Percentiles rank a stretch among this genome's conserved stretches.
These are phyloP conservation scores for Exidia glandulosa DNA, from an alignment of 768 basidiomycete genomes.

Conservation along the genomic window DNA sequence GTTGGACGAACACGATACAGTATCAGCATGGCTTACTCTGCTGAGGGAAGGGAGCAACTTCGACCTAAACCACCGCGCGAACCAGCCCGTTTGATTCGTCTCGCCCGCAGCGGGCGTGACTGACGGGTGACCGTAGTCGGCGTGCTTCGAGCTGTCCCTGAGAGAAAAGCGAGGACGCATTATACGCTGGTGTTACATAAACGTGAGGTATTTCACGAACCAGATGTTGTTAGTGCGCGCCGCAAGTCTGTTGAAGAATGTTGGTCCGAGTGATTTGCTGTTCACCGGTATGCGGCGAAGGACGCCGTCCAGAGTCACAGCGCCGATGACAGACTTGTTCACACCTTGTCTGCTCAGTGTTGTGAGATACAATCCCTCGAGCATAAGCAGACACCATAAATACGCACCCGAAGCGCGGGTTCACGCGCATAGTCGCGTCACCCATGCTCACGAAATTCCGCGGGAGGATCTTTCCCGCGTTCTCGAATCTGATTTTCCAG, in stretches of 20 bases:
- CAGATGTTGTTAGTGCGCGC: not conserved
- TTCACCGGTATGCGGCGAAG: not conserved
- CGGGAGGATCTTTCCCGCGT: conserved; percentile 14
- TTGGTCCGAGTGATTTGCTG: not conserved
- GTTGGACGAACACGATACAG: too few relatives aligned
- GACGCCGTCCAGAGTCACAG: conserved; percentile 10
- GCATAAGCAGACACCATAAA: not conserved
- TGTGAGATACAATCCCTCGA: not conserved
- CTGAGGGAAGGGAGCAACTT: not conserved
- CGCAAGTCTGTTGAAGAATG: not conserved
- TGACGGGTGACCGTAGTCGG: not conserved
- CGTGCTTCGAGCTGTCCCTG: not conserved
- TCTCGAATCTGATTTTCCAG: conserved; percentile 17
- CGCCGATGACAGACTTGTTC: conserved; percentile 12
- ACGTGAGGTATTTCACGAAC: not conserved
- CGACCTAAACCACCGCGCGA: not conserved
- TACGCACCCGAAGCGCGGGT: conserved; percentile 12
- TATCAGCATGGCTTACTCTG: not conserved
- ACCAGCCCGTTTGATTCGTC: not conserved
- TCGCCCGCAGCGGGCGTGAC: not conserved
- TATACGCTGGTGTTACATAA: too few relatives aligned
- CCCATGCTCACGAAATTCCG: conserved; percentile 24
- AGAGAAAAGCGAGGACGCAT: not conserved
- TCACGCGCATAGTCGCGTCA: conserved; percentile 21
- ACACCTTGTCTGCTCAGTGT: conserved; percentile 9